Evolutionary conservation across 2,329 filamentous ascomycete species (phyloP).

Genomic region (Cadophora luteo-olivacea): DNA sequence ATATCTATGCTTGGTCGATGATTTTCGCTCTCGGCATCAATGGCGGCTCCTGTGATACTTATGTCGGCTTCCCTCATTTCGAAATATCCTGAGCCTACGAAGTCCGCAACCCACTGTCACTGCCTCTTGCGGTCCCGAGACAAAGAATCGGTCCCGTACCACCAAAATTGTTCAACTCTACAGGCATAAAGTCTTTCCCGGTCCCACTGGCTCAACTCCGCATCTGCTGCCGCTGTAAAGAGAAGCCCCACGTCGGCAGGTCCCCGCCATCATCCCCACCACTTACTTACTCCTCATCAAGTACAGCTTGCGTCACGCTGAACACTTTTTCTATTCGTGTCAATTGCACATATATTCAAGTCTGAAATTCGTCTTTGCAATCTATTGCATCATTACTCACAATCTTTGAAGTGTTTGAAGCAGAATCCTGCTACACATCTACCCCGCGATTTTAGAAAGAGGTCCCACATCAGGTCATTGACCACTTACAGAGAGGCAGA

Average conservation of each 20-base stretch:
- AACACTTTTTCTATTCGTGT: neutral
- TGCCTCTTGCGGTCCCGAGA: neutral
- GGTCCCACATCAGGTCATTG: neutral
- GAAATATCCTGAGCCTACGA: neutral
- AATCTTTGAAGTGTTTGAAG: neutral
- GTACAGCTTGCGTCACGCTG: neutral
- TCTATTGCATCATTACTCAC: neutral
- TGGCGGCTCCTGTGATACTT: neutral
- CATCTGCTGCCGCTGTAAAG: neutral
- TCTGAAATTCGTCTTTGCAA: neutral
- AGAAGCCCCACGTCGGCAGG: slow-evolving; percentile 9
- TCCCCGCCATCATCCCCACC: slow-evolving; percentile 8
- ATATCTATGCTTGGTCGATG: neutral
- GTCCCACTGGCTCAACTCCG: neutral
- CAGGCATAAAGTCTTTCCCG: slow-evolving; percentile 13
- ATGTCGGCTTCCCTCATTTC: neutral
- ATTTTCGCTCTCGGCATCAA: neutral
- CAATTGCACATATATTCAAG: neutral
- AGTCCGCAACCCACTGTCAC: neutral
- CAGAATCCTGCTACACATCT: neutral
- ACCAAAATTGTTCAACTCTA: neutral
- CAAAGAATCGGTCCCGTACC: neutral
- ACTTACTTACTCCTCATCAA: neutral
- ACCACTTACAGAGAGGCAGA: neutral
- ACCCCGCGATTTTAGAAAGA: neutral